phyloP scores from a whole-genome alignment of 257 asterid species.

The Datura wrightii region DNA sequence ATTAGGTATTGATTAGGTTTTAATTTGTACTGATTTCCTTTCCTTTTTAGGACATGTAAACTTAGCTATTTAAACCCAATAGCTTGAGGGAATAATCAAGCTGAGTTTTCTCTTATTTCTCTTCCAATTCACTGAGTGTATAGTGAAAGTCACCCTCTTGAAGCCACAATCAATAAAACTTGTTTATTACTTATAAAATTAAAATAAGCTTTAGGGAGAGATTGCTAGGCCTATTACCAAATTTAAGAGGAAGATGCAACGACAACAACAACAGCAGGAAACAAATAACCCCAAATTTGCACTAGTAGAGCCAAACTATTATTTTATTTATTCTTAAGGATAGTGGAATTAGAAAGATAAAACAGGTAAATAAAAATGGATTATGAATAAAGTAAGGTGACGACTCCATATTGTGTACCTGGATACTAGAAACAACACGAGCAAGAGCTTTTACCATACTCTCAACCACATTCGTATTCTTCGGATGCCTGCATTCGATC shows the following conservation, averaged over 20 bases:
- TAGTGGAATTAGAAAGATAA: slow-evolving; percentile 25
- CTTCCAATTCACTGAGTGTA: background rate
- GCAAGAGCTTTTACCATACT: slow-evolving; percentile 96
- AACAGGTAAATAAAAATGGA: background rate
- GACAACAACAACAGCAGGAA: background rate
- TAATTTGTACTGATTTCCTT: no score
- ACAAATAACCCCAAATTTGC: slow-evolving; percentile 1
- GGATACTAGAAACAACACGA: slow-evolving; percentile 86
- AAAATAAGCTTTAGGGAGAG: background rate
- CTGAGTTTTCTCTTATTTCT: no score
- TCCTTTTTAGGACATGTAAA: no score
- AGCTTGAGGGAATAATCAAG: no score
- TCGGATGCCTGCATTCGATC: slow-evolving; percentile 74
- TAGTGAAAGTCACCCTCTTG: background rate
- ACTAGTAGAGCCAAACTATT: background rate
- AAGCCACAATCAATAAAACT: background rate
- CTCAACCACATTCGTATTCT: slow-evolving; percentile 91
- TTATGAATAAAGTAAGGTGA: slow-evolving; percentile 14
- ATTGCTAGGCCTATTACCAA: background rate
- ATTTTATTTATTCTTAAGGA: background rate
- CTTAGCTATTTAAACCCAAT: no score
- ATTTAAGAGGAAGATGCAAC: background rate
- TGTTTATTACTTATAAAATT: background rate
- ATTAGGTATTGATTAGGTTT: no score
- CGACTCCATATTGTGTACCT: slow-evolving; percentile 54